Percentiles rank a stretch among this genome's conserved stretches.
Conservation (phyloP, 2,329 filamentous ascomycete species). For the Sphaceloma murrayae region DNA sequence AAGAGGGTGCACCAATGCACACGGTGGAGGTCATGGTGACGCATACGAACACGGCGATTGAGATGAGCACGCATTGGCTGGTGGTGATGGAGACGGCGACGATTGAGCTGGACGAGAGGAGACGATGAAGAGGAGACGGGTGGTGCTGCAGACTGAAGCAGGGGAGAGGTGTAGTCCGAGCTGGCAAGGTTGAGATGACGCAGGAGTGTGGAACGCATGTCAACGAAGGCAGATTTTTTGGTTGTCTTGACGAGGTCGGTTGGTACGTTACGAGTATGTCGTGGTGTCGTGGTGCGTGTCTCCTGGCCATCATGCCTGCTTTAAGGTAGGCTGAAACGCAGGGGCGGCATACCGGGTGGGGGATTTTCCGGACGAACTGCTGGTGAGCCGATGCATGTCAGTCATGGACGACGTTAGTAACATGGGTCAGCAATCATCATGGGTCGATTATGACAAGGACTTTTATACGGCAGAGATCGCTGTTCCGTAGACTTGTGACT, state of each 20-base stretch:
- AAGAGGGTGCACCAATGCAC: not conserved
- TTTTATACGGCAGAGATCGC: no score
- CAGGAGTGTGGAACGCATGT: constrained; percentile 12
- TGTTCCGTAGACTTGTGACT: no score
- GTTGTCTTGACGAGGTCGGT: not conserved
- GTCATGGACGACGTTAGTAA: constrained; percentile 1
- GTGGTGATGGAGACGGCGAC: constrained; percentile 12
- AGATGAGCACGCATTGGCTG: constrained; percentile 10
- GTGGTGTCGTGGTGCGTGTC: no score
- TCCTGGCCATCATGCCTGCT: no score
- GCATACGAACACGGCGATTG: constrained; percentile 4
- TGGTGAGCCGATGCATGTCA: constrained; percentile 8
- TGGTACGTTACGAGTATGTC: no score
- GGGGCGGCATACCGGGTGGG: not conserved
- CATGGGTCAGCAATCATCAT: no score
- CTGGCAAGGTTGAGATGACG: not conserved
- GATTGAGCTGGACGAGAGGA: not conserved
- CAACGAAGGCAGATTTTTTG: not conserved
- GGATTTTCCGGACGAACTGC: constrained; percentile 2
- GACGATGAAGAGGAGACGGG: not conserved
- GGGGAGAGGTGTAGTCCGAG: not conserved
- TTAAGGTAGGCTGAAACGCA: constrained; percentile 10
- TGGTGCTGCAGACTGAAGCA: constrained; percentile 1
- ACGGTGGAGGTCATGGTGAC: constrained; percentile 5
- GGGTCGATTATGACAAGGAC: no score